These are phyloP conservation scores for Ocimum tenuiflorum DNA, from an alignment of 257 asterid species.

Conservation along the genomic window DNA sequence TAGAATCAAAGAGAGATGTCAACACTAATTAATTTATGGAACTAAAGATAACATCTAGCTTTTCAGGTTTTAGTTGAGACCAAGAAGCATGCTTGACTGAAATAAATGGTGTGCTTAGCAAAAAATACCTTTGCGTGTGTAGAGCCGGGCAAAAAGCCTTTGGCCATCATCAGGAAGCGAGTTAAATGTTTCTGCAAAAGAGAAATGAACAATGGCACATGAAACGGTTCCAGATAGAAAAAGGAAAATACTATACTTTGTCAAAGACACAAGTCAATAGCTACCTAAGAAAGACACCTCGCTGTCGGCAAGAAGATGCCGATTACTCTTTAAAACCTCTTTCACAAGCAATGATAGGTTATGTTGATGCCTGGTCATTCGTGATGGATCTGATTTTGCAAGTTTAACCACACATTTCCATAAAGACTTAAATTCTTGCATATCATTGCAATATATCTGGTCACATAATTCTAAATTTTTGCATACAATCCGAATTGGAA, in stretches of 20 bases:
- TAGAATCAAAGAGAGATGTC: not conserved
- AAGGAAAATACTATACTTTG: not conserved
- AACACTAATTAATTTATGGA: not conserved
- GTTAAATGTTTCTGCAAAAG: slow-evolving; percentile 49
- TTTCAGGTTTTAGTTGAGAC: no score
- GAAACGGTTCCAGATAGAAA: slow-evolving; percentile 3
- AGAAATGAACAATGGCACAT: slow-evolving; percentile 21
- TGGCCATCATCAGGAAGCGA: slow-evolving; percentile 79
- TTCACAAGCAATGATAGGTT: slow-evolving; percentile 61
- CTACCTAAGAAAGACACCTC: slow-evolving; percentile 80
- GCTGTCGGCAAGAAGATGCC: slow-evolving; percentile 52
- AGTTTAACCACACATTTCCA: slow-evolving; percentile 50
- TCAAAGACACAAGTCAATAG: not conserved
- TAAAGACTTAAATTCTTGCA: slow-evolving; percentile 44
- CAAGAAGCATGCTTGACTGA: slow-evolving; percentile 12
- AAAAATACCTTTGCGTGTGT: slow-evolving; percentile 79
- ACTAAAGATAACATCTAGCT: not conserved
- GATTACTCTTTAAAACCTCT: slow-evolving; percentile 56
- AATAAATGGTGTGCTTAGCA: slow-evolving; percentile 13
- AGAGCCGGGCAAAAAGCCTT: slow-evolving; percentile 77
- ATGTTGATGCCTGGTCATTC: slow-evolving; percentile 55
- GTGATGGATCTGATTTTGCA: slow-evolving; percentile 42
- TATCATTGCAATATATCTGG: slow-evolving; percentile 23
- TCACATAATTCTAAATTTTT: slow-evolving; percentile 29
- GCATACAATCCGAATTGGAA: slow-evolving; percentile 62